A percentile compares a stretch with the other conserved stretches of the same genome.
phyloP scores from a whole-genome alignment of 371 early-diverging fungal species.

The Cokeromyces recurvatus region DNA sequence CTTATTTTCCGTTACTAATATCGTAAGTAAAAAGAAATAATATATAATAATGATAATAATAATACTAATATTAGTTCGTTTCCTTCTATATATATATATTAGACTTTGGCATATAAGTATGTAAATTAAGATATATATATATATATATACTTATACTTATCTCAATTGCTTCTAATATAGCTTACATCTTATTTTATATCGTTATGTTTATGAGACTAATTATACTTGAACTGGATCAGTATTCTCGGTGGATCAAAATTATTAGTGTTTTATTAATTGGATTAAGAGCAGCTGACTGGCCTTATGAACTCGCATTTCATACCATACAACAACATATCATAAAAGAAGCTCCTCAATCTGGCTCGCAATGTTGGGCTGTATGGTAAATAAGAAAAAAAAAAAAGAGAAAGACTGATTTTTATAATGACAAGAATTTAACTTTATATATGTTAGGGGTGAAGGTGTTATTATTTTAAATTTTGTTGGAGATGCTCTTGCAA shows the following conservation, averaged over 20 bases:
- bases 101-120: constrained; percentile 36
- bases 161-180: constrained; percentile 4
- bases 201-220: constrained; percentile 45
- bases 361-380: constrained; percentile 38
- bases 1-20: constrained; percentile 40
- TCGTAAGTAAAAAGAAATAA: constrained; percentile 28
- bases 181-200: constrained; percentile 31
- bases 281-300: constrained; percentile 46
- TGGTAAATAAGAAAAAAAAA: no score
- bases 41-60: no score
- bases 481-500: constrained; percentile 39
- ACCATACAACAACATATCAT: constrained; percentile 16
- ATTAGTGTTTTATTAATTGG: constrained; percentile 29
- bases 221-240: constrained; percentile 28
- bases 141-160: not conserved
- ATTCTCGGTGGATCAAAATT: constrained; percentile 35
- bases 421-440: no score
- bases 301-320: constrained; percentile 35
- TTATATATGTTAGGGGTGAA: constrained; percentile 22
- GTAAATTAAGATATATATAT: constrained; percentile 1
- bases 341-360: constrained; percentile 12
- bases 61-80: not conserved
- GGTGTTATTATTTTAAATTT: constrained; percentile 44
- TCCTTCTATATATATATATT: constrained; percentile 6
- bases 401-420: no score